Conservation (phyloP, 2,329 filamentous ascomycete species). For the Fusarium algeriense region DNA sequence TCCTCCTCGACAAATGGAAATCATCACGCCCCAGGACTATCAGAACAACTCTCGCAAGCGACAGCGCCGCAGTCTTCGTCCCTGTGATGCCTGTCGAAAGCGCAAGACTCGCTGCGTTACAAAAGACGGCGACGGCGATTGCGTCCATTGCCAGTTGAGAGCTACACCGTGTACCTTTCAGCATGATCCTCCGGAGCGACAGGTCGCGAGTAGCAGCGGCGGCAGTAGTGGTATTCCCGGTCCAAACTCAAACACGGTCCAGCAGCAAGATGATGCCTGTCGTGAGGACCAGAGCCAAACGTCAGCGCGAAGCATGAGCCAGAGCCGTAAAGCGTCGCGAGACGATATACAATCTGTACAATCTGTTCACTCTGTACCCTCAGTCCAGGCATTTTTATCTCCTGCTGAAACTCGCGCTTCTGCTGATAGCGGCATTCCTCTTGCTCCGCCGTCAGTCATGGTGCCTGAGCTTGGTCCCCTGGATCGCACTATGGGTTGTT, state of each 20-base stretch:
- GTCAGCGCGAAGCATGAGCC: slow-evolving; percentile 27
- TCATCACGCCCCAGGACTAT: slow-evolving; percentile 51
- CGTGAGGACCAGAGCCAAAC: slow-evolving; percentile 34
- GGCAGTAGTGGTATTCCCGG: slow-evolving; percentile 13
- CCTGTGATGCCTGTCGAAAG: slow-evolving; percentile 52
- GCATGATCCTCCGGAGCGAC: slow-evolving; percentile 47
- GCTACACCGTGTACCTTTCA: slow-evolving; percentile 48
- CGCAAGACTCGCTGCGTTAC: slow-evolving; percentile 52
- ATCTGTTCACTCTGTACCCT: slow-evolving; percentile 41
- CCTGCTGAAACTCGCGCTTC: slow-evolving; percentile 45
- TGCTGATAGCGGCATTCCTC: slow-evolving; percentile 37
- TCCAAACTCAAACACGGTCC: slow-evolving; percentile 13
- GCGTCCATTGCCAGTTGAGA: slow-evolving; percentile 48
- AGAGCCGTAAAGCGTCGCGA: slow-evolving; percentile 41
- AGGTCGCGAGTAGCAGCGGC: slow-evolving; percentile 28
- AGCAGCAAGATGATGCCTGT: slow-evolving; percentile 34
- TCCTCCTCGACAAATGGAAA: slow-evolving; percentile 45
- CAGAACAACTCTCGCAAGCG: slow-evolving; percentile 48
- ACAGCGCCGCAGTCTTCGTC: slow-evolving; percentile 47
- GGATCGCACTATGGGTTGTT: slow-evolving; percentile 44
- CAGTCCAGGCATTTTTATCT: slow-evolving; percentile 44
- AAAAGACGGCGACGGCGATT: slow-evolving; percentile 46
- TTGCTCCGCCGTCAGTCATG: slow-evolving; percentile 34
- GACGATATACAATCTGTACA: slow-evolving; percentile 43
- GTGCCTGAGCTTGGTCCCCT: slow-evolving; percentile 34